Conservation (phyloP, 1,284 basidiomycete genomes). For the Coniferiporia weirii region DNA sequence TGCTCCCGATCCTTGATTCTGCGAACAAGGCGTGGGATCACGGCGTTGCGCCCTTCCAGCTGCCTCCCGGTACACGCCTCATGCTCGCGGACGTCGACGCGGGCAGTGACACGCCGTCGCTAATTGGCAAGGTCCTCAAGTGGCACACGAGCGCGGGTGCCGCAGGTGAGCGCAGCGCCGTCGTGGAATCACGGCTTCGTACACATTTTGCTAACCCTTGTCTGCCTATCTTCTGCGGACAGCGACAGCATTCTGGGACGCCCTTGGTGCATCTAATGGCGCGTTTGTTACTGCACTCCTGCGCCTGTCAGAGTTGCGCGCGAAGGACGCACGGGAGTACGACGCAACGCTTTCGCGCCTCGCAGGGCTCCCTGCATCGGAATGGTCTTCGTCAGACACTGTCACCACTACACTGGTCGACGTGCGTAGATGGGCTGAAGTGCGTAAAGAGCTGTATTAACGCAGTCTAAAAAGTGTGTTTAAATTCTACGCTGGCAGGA, state of each 20-base stretch:
- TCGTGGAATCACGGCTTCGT: not conserved
- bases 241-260: constrained; percentile 71
- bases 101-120: constrained; percentile 88
- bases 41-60: constrained; percentile 59
- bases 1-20: constrained; percentile 52
- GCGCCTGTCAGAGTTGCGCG: constrained; percentile 44
- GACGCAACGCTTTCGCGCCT: constrained; percentile 53
- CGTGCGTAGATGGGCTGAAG: constrained; percentile 54
- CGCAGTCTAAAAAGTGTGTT: not conserved
- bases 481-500: constrained; percentile 36
- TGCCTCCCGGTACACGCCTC: constrained; percentile 77
- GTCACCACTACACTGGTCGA: constrained; percentile 51
- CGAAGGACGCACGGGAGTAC: constrained; percentile 44
- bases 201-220: not conserved
- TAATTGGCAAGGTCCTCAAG: constrained; percentile 82
- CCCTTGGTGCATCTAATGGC: constrained; percentile 58
- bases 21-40: constrained; percentile 65
- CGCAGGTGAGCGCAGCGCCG: constrained; percentile 40
- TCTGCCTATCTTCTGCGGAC: not conserved
- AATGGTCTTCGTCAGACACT: constrained; percentile 27
- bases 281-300: constrained; percentile 48
- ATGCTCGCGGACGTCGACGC: constrained; percentile 91
- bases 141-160: constrained; percentile 69
- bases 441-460: constrained; percentile 24
- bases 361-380: constrained; percentile 48